A percentile compares a stretch with the other conserved stretches of the same genome.
Conservation (phyloP, 257 asterid species). For the Henckelia pumila region DNA sequence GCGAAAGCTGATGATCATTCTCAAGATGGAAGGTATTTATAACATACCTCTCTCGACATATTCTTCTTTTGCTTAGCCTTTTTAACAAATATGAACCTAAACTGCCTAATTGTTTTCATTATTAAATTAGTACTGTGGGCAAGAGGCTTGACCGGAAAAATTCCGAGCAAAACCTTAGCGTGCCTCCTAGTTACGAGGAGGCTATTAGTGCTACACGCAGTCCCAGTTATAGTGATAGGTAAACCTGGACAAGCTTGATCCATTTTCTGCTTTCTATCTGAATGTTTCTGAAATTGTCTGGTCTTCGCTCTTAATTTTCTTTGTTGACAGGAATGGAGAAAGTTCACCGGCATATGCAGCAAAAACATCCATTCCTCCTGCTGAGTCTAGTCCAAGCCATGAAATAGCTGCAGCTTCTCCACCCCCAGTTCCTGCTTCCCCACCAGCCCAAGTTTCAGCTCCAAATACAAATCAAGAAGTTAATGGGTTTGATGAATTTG, state of each 20-base stretch:
- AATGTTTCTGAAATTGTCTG: slow-evolving; percentile 21
- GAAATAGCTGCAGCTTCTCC: slow-evolving; percentile 36
- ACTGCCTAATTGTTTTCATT: slow-evolving; percentile 7
- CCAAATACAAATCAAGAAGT: slow-evolving; percentile 41
- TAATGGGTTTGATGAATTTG: slow-evolving; percentile 87
- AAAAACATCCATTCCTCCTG: slow-evolving; percentile 54
- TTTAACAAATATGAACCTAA: slow-evolving; percentile 14
- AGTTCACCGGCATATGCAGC: slow-evolving; percentile 58
- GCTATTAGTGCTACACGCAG: slow-evolving; percentile 66
- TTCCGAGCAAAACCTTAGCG: slow-evolving; percentile 67
- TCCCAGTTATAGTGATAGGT: slow-evolving; percentile 77
- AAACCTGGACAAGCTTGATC: slow-evolving; percentile 12
- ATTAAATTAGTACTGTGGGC: slow-evolving; percentile 39
- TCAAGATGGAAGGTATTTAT: slow-evolving; percentile 79
- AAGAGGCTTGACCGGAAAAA: slow-evolving; percentile 49
- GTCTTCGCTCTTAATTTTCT: slow-evolving; percentile 20
- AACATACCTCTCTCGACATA: slow-evolving; percentile 6
- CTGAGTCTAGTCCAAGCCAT: slow-evolving; percentile 53
- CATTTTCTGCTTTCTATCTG: slow-evolving; percentile 22
- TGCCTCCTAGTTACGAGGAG: slow-evolving; percentile 91
- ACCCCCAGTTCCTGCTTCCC: slow-evolving; percentile 45
- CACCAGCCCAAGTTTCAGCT: slow-evolving; percentile 47
- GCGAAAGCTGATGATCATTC: slow-evolving; percentile 68
- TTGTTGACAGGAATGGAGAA: slow-evolving; percentile 63
- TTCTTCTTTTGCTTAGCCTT: slow-evolving; percentile 19